These are phyloP conservation scores for Sporobolomyces phaffii DNA, from an alignment of 768 basidiomycete species.

Conservation along the genomic window DNA sequence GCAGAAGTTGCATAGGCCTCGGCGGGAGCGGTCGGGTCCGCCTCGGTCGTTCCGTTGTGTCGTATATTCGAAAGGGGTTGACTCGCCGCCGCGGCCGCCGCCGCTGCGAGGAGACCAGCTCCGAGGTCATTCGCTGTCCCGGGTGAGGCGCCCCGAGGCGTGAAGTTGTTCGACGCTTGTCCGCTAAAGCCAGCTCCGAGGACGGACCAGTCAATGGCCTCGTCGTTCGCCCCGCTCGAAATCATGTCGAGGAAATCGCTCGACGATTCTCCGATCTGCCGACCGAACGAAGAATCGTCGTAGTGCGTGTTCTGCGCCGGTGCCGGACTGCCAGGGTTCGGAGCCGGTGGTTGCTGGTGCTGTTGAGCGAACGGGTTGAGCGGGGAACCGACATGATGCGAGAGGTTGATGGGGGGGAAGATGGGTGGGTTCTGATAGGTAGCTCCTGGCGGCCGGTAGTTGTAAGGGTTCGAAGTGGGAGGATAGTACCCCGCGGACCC, in stretches of 20 bases:
- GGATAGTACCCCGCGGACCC: conserved; percentile 21
- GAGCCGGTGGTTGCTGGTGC: not conserved
- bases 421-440: conserved; percentile 5
- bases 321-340: not conserved
- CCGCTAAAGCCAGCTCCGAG: conserved; percentile 17
- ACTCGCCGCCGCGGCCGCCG: conserved; percentile 8
- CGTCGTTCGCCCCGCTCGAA: conserved; percentile 9
- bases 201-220: conserved; percentile 34
- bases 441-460: not conserved
- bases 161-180: conserved; percentile 17
- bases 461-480: conserved; percentile 11
- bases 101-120: conserved; percentile 1
- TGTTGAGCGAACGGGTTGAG: conserved; percentile 29
- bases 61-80: conserved; percentile 30
- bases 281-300: conserved; percentile 29
- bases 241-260: conserved; percentile 37
- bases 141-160: conserved; percentile 17
- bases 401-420: conserved; percentile 12
- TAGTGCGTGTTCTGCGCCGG: conserved; percentile 24
- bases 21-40: conserved; percentile 13
- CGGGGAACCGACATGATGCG: conserved; percentile 21
- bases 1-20: conserved; percentile 11
- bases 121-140: conserved; percentile 7
- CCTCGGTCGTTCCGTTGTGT: conserved; percentile 15
- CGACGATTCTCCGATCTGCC: conserved; percentile 17